Base-by-base conservation (phyloP, 2,329 filamentous ascomycete species). In the Coniochaeta prunicola region DNA sequence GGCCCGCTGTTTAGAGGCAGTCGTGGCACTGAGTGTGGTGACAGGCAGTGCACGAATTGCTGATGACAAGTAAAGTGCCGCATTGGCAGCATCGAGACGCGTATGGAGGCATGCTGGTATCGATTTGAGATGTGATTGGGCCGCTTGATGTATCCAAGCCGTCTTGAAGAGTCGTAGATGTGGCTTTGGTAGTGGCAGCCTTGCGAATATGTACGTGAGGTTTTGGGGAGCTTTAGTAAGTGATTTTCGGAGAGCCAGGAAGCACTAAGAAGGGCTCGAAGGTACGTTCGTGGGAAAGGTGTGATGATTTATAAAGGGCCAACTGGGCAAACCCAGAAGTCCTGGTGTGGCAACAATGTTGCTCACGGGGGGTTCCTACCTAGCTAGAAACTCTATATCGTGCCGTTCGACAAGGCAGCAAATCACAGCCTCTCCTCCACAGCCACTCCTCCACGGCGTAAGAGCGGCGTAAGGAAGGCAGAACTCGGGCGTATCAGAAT, bases 11-110 rank as follows among this genome's bases (percentile, higher is more conserved):
- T 50, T 30, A 50, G 24, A 50, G 45, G 24, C 80, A 82, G 60
- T 76, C 69, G 60, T 64, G 67, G 76, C 80, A 82, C 66, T 81
- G 76, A 64, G 73, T 69, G 73, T 82, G 80, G 57, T 73, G 72
- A 68, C 80, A 82, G 66, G 74, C 72, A 61, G 70, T 73, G 75
- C 80, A 82, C 57, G 73, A 77, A 68, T 72, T 79, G 77, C 78
- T 82, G 73, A 82, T 82, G 73, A 82, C 80, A 64, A 82, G 80
- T 72, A 82, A 79, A 71, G 75, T 71, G 65, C 77, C 77, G 73
- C 80, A 82, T 67, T 80, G 70, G 76, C 80, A 82, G 77, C 80
- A 82, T 72, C 80, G 79, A 65, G 77, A 76, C 64, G 76, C 64
- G 58, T 67, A 77, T 65, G 73, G 71, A 68, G 76, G 73, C 76